Percentiles rank a stretch among this genome's conserved stretches.
These are phyloP conservation scores for Podospora fimiseda DNA, from an alignment of 495 filamentous ascomycete genomes.

Conservation along the genomic window DNA sequence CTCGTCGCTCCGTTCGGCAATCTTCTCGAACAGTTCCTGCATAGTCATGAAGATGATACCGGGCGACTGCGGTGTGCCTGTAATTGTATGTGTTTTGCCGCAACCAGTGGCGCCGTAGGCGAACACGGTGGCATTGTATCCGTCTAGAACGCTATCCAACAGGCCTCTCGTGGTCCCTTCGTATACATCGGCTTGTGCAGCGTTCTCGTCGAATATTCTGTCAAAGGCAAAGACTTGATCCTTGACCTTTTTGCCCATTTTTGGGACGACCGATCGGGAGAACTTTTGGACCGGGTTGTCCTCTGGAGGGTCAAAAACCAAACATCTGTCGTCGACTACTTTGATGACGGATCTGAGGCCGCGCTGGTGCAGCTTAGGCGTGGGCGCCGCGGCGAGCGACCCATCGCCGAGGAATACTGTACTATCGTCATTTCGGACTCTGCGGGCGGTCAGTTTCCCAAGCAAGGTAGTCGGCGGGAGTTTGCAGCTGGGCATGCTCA, in stretches of 20 bases:
- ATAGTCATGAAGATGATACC: conserved; percentile 98
- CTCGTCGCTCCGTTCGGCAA: conserved; percentile 74
- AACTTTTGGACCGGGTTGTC: conserved; percentile 93
- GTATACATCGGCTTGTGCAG: conserved; percentile 89
- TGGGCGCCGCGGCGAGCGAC: conserved; percentile 75
- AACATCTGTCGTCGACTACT: conserved; percentile 89
- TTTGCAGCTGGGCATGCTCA: conserved; percentile 24
- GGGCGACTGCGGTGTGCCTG: conserved; percentile 79
- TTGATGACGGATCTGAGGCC: conserved; percentile 89
- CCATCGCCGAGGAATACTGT: conserved; percentile 93
- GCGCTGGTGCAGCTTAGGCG: conserved; percentile 77
- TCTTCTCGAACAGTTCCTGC: conserved; percentile 96
- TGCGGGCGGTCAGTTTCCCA: conserved; percentile 26
- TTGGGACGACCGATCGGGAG: conserved; percentile 71
- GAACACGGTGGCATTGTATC: conserved; percentile 98
- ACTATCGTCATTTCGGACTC: conserved; percentile 74
- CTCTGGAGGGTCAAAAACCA: conserved; percentile 98
- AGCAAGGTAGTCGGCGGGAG: too few relatives aligned
- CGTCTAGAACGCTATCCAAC: conserved; percentile 90
- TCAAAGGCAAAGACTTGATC: conserved; percentile 98
- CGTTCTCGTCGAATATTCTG: conserved; percentile 92
- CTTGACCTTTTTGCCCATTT: conserved; percentile 82
- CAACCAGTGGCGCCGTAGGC: conserved; percentile 97
- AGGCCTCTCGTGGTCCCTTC: conserved; percentile 84
- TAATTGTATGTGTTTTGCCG: conserved; percentile 97